These are phyloP conservation scores for Begonia masoniana DNA, from an alignment of 306 rosid genomes.

Conservation along the genomic window DNA sequence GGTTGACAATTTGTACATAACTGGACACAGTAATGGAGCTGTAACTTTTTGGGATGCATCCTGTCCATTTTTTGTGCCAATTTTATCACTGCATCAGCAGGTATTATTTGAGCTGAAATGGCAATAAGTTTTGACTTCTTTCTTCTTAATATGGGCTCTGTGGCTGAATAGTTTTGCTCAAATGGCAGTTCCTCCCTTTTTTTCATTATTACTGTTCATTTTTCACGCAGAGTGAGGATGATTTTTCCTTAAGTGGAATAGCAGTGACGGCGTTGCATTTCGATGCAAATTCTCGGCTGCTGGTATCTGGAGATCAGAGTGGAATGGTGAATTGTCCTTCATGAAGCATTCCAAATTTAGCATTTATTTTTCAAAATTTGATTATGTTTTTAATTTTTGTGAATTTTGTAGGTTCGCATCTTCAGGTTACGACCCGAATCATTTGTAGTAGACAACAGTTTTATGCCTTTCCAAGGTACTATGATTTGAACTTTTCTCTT, in stretches of 20 bases:
- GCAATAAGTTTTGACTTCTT: too few species aligned
- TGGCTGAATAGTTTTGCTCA: too few species aligned
- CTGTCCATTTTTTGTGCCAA: constrained; percentile 49
- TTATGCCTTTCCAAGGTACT: constrained; percentile 68
- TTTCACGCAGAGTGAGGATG: constrained; percentile 62
- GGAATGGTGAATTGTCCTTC: constrained; percentile 53
- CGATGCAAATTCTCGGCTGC: constrained; percentile 31
- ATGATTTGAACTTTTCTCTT: too few species aligned
- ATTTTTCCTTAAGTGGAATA: constrained; percentile 55
- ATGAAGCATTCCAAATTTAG: constrained; percentile 1
- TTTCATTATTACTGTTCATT: neutral
- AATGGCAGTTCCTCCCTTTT: neutral
- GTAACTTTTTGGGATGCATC: constrained; percentile 79
- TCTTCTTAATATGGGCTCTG: too few species aligned
- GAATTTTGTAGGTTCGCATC: constrained; percentile 52
- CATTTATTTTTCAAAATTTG: constrained; percentile 2
- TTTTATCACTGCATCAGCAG: constrained; percentile 69
- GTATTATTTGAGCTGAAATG: constrained; percentile 15
- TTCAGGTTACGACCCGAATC: constrained; percentile 76
- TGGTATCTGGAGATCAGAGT: constrained; percentile 82
- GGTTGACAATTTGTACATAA: constrained; percentile 55
- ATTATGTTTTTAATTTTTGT: constrained; percentile 1
- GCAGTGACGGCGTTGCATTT: constrained; percentile 62
- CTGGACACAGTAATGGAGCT: constrained; percentile 76
- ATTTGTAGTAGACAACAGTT: constrained; percentile 36